Conservation (phyloP, 208 protist species). For the Leishmania arabica region DNA sequence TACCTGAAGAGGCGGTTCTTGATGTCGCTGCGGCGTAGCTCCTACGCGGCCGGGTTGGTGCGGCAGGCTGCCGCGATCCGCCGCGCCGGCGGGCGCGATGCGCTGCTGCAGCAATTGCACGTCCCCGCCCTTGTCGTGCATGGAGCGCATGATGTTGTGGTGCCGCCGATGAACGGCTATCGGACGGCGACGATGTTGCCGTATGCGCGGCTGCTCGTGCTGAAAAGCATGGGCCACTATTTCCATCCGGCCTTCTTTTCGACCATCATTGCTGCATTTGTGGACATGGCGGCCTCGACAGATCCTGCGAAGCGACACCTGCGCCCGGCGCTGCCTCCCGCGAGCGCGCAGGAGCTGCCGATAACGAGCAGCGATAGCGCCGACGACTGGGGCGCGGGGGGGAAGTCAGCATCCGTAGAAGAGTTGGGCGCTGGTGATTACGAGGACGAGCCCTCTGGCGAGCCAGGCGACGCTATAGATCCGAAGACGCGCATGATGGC, state of each 20-base stretch:
- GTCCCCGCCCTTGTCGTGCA: slow-evolving; percentile 76
- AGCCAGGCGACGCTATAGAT: slow-evolving; percentile 2
- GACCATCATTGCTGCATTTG: slow-evolving; percentile 49
- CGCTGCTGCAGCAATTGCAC: slow-evolving; percentile 35
- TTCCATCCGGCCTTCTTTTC: slow-evolving; percentile 79
- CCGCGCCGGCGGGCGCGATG: slow-evolving; percentile 51
- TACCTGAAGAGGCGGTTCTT: slow-evolving; percentile 68
- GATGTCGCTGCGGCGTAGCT: slow-evolving; percentile 58
- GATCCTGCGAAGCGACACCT: slow-evolving; percentile 10
- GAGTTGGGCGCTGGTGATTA: neutral
- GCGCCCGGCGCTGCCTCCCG: slow-evolving; percentile 10
- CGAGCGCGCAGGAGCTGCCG: neutral
- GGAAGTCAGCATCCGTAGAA: neutral
- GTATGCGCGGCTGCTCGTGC: slow-evolving; percentile 53
- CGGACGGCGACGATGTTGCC: slow-evolving; percentile 69
- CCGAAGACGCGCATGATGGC: slow-evolving; percentile 40
- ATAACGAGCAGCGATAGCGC: neutral
- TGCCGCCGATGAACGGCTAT: slow-evolving; percentile 71
- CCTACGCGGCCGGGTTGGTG: slow-evolving; percentile 60
- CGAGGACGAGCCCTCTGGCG: neutral
- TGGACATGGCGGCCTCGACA: slow-evolving; percentile 37
- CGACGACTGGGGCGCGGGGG: neutral
- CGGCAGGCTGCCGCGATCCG: slow-evolving; percentile 73
- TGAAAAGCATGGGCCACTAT: slow-evolving; percentile 86
- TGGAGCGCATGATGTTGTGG: slow-evolving; percentile 71